A percentile compares a stretch with the other conserved stretches of the same genome.
These are phyloP conservation scores for Terfezia claveryi DNA, from an alignment of 495 filamentous ascomycete genomes.

Conservation along the genomic window DNA sequence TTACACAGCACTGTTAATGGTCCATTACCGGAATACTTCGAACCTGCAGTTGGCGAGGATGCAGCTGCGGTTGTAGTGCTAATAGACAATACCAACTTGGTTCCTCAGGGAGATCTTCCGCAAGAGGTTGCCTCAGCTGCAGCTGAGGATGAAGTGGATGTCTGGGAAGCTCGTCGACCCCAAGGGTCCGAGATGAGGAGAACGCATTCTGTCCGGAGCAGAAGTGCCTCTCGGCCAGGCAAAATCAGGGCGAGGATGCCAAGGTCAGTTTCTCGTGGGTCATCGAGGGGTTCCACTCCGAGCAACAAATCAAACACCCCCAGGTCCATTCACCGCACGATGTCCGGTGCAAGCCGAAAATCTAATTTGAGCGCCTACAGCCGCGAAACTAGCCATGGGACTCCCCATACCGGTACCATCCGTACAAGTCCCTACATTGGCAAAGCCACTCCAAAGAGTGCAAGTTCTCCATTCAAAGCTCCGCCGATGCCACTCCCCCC, in stretches of 20 bases:
- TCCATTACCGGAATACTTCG: neutral
- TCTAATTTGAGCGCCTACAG: neutral
- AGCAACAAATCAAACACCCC: neutral
- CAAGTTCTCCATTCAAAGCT: neutral
- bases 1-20: neutral
- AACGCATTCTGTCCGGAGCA: neutral
- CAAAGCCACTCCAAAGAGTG: neutral
- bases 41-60: neutral
- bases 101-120: neutral
- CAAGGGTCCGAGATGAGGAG: neutral
- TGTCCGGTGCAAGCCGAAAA: too few species aligned
- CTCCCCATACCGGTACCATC: too few species aligned
- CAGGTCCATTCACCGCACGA: too few species aligned
- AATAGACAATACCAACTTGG: neutral
- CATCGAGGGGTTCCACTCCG: neutral
- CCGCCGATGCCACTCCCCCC: neutral
- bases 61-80: neutral
- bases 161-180: neutral
- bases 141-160: neutral
- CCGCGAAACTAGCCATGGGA: too few species aligned
- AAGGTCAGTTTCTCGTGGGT: neutral
- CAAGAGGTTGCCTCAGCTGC: neutral
- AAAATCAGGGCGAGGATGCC: neutral
- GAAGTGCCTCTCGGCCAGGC: too few species aligned
- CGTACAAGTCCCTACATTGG: too few species aligned